Base-by-base conservation (phyloP, 2,329 filamentous ascomycete species). In the Talaromyces atroroseus region DNA sequence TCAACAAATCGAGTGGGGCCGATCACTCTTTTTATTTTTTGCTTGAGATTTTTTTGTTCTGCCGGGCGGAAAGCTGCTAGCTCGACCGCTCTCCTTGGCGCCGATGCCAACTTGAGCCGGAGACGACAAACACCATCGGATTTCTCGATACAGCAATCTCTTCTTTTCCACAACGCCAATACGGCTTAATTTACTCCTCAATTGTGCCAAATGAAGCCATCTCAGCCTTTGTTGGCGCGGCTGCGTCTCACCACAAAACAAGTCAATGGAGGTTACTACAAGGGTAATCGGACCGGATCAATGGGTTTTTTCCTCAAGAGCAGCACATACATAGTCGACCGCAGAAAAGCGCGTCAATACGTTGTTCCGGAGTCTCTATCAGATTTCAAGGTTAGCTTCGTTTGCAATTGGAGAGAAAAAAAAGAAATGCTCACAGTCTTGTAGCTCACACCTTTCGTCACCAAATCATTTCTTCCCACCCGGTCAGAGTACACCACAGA, bases 181-280 rank as follows among this genome's bases (percentile, higher is more conserved):
- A 14, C 23, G n/a, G 21, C 55, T n/a, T 52, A 2, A 32, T 34
- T 11, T n/a, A 42, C 4, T 20, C 23, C n/a, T 16, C 18, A 21
- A 45, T 32, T 18, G 45, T 58, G 48, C 48, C 49, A 59, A 68
- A 59, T 77, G 60, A 76, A 74, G 62, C 73, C 76, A 36, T 72
- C 76, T 40, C 64, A 70, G 54, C 68, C 73, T 34, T 85, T 95
- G 66, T 80, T 82, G 65, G 79, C 84, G 70, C 82, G 83, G 57
- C 82, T 90, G 74, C 90, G 92, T 68, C 83, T 99, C 68, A 96
- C 90, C 12, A 95, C 92, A 64, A 99, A 99, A 77, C 87, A 94
- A 74, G 87, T 92, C 71, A 89, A 88, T 72, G 90, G 90, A 70
- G 92, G 92, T 64, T 99, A 87, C 83, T 99, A 99, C 84, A 97